Evolutionary conservation across 1,284 basidiomycete genomes (phyloP).

Genomic region (Papiliotrema nemorosa): DNA sequence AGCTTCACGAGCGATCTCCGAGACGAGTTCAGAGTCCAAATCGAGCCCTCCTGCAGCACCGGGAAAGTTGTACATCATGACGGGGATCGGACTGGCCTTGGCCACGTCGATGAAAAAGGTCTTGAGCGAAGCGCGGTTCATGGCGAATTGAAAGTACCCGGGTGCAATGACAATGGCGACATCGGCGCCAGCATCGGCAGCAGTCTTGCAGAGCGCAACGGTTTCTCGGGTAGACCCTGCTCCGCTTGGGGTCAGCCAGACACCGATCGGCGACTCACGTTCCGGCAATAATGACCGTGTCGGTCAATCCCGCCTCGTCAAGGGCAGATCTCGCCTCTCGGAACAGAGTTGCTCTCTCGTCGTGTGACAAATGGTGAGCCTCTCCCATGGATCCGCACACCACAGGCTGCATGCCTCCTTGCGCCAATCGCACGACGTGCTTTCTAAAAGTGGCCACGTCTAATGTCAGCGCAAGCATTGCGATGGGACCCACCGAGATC

Average conservation of each 20-base stretch:
- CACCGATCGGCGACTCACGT: constrained; percentile 51
- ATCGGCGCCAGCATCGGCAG: constrained; percentile 77
- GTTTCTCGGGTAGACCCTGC: constrained; percentile 77
- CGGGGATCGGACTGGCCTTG: constrained; percentile 73
- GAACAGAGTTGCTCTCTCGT: constrained; percentile 68
- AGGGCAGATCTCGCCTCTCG: constrained; percentile 66
- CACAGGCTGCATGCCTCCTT: constrained; percentile 70
- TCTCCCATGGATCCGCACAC: constrained; percentile 61
- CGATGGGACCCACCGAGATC: constrained; percentile 69
- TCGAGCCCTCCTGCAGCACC: constrained; percentile 79
- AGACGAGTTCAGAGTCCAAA: constrained; percentile 78
- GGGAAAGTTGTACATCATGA: constrained; percentile 88
- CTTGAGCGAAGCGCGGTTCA: constrained; percentile 66
- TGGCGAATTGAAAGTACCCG: constrained; percentile 77
- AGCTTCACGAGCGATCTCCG: constrained; percentile 63
- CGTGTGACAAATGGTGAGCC: constrained; percentile 71
- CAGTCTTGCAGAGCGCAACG: constrained; percentile 65
- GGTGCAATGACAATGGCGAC: constrained; percentile 75
- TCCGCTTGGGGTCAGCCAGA: constrained; percentile 50
- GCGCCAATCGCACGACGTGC: constrained; percentile 68
- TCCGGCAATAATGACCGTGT: constrained; percentile 72
- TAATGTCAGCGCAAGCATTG: constrained; percentile 59
- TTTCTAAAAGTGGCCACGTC: constrained; percentile 68
- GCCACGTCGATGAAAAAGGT: constrained; percentile 73
- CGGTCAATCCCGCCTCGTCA: constrained; percentile 60